Evolutionary conservation across 495 filamentous ascomycete genomes (phyloP).

Genomic region (Tirmania nivea): DNA sequence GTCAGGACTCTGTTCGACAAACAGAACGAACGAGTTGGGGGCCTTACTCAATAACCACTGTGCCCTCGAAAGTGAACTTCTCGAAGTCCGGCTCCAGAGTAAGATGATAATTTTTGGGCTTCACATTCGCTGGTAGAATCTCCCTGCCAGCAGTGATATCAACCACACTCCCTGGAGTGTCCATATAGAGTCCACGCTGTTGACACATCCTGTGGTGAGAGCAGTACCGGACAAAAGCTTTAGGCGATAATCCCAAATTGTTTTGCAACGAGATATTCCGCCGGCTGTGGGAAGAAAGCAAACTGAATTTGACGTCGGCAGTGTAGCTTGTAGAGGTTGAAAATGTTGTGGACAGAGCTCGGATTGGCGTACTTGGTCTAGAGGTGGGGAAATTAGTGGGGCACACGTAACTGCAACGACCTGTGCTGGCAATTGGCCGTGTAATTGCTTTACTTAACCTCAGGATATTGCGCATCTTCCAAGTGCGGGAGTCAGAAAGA

Average conservation of each 20-base stretch:
- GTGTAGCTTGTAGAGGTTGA: not conserved
- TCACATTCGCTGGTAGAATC: conserved; percentile 40
- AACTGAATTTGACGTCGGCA: not conserved
- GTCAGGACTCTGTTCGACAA: not conserved
- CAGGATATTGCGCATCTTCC: not conserved
- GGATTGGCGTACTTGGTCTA: not conserved
- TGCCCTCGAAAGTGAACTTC: conserved; percentile 48
- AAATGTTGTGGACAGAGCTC: not conserved
- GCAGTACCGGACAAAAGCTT: conserved; percentile 14
- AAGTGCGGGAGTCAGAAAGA: not conserved
- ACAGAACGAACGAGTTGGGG: not conserved
- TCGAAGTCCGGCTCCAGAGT: conserved; percentile 52
- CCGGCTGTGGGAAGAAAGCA: not conserved
- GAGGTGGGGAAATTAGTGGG: not conserved
- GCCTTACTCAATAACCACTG: conserved; percentile 38
- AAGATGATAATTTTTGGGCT: conserved; percentile 47
- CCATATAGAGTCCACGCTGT: conserved; percentile 4
- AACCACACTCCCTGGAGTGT: conserved; percentile 10
- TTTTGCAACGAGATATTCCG: not conserved
- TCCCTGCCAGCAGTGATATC: conserved; percentile 26
- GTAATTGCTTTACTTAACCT: not conserved
- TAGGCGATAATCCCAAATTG: conserved; percentile 1
- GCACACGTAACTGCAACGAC: no score
- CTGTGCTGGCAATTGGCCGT: not conserved
- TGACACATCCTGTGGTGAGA: conserved; percentile 18